Percentiles rank a stretch among this genome's conserved stretches.
Conservation (phyloP, 2,329 filamentous ascomycete genomes). For the Epicoccum nigrum region DNA sequence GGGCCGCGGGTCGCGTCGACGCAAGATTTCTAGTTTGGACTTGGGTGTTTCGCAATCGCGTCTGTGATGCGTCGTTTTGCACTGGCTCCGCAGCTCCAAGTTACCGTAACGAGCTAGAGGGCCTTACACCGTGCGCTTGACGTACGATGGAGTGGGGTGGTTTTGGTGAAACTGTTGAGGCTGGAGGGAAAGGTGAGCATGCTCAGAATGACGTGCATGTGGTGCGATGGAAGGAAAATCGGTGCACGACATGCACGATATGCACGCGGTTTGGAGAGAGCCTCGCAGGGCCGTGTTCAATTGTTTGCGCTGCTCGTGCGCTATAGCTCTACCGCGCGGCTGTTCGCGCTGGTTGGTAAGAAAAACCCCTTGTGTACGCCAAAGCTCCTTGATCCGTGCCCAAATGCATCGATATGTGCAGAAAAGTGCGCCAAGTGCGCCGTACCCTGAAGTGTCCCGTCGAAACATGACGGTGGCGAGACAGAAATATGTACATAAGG, state of each 20-base stretch:
- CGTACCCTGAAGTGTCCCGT: constrained; percentile 8
- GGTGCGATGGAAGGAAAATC: background rate
- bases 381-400: constrained; percentile 12
- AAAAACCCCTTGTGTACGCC: constrained; percentile 9
- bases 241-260: constrained; percentile 2
- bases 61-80: too few species aligned
- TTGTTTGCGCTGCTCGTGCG: constrained; percentile 7
- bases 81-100: too few species aligned
- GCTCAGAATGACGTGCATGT: constrained; percentile 13
- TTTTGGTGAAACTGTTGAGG: constrained; percentile 15
- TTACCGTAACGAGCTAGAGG: background rate
- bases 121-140: background rate
- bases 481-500: constrained; percentile 26
- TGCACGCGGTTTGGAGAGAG: background rate
- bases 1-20: background rate
- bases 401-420: constrained; percentile 17
- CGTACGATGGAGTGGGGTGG: constrained; percentile 3
- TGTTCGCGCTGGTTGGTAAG: constrained; percentile 2
- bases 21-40: background rate
- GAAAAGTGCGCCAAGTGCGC: constrained; percentile 16
- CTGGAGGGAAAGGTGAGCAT: background rate
- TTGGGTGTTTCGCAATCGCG: background rate
- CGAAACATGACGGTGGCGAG: constrained; percentile 10
- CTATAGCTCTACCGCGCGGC: constrained; percentile 3
- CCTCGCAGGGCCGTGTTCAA: constrained; percentile 10